Percentiles rank a stretch among this genome's conserved stretches.
These are phyloP conservation scores for Monilinia aucupariae DNA, from an alignment of 2,329 filamentous ascomycete genomes.

Conservation along the genomic window DNA sequence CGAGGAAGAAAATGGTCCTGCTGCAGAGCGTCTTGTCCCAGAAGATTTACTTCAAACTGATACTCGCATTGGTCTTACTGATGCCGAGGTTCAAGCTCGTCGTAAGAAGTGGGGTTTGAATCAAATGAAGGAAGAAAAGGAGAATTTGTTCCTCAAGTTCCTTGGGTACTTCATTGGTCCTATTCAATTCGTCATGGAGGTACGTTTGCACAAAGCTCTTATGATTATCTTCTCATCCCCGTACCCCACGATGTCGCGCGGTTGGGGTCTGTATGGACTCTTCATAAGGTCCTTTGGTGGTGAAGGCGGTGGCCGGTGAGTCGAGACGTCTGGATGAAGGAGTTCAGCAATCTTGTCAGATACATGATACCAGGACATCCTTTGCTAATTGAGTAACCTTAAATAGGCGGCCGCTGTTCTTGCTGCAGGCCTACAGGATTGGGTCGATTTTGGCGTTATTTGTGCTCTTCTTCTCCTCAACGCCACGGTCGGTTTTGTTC, in stretches of 20 bases:
- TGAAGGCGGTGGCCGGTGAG: neutral
- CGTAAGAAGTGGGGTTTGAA: constrained; percentile 77
- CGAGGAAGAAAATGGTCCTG: constrained; percentile 43
- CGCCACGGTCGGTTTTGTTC: constrained; percentile 77
- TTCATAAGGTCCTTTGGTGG: constrained; percentile 4
- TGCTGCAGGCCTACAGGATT: constrained; percentile 77
- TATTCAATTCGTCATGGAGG: constrained; percentile 93
- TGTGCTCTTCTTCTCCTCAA: constrained; percentile 78
- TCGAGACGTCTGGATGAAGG: neutral
- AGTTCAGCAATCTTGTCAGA: neutral
- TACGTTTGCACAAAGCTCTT: constrained; percentile 38
- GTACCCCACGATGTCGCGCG: constrained; percentile 2
- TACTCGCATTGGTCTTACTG: constrained; percentile 64
- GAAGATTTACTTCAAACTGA: constrained; percentile 77
- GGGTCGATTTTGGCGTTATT: constrained; percentile 92
- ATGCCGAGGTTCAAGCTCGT: constrained; percentile 57
- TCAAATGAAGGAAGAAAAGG: constrained; percentile 87
- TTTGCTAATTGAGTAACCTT: constrained; percentile 12
- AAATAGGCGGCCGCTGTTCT: constrained; percentile 61
- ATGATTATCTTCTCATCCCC: constrained; percentile 16
- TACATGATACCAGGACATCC: neutral
- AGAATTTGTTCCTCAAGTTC: constrained; percentile 80
- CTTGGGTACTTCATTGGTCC: constrained; percentile 77
- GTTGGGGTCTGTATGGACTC: constrained; percentile 9
- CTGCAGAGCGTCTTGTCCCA: constrained; percentile 55